These are phyloP conservation scores for Fusarium secorum DNA, from an alignment of 2,329 filamentous ascomycete genomes.

Conservation along the genomic window DNA sequence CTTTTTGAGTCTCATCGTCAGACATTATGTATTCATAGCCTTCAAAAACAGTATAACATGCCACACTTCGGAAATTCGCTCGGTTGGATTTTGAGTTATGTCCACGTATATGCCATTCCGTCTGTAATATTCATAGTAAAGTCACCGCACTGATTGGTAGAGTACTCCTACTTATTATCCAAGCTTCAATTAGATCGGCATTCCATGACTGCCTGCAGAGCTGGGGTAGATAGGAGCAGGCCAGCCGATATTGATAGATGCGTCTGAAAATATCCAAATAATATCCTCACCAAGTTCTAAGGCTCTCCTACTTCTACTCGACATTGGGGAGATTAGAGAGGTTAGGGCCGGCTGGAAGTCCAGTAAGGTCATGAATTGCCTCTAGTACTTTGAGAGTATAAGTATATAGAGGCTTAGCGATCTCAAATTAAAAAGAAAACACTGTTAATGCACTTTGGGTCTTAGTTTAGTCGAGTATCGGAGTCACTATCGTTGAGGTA, in stretches of 20 bases:
- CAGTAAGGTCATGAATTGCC: not conserved
- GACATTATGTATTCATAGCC: not conserved
- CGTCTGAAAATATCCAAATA: constrained; percentile 69
- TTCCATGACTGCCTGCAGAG: constrained; percentile 74
- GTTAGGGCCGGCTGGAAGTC: not conserved
- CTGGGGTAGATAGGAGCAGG: constrained; percentile 73
- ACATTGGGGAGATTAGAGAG: not conserved
- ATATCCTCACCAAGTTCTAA: constrained; percentile 48
- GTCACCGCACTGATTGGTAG: constrained; percentile 70
- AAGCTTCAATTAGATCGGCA: constrained; percentile 65
- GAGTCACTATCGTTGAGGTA: not conserved
- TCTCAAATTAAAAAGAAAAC: not conserved
- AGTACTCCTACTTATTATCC: constrained; percentile 66
- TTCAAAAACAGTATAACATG: not conserved
- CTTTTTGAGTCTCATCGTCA: constrained; percentile 56
- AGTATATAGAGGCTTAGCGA: not conserved
- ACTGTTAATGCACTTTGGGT: too few species aligned
- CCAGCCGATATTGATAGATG: constrained; percentile 70
- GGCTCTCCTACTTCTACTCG: not conserved
- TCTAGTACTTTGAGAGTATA: not conserved
- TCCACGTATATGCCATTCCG: constrained; percentile 65
- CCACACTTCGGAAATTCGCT: constrained; percentile 73
- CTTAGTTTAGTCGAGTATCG: not conserved
- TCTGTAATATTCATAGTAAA: constrained; percentile 66
- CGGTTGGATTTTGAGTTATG: constrained; percentile 68